Percentiles rank a stretch among this genome's conserved stretches.
These are phyloP conservation scores for Firmiana major DNA, from an alignment of 345 rosid genomes.

Conservation along the genomic window DNA sequence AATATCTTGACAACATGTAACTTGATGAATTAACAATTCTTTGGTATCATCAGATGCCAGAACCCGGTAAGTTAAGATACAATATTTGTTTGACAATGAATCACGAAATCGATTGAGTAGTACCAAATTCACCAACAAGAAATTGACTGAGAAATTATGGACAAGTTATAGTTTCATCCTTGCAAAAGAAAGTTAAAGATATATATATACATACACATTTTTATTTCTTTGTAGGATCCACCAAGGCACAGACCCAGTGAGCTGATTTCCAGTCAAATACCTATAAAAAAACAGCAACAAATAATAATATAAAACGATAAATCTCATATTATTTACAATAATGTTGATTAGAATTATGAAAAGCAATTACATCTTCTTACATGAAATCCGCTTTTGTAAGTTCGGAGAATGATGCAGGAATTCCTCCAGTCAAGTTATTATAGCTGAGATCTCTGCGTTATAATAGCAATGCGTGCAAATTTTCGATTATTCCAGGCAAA, in stretches of 20 bases:
- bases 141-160: not conserved
- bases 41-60: not conserved
- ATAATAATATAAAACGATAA: not conserved
- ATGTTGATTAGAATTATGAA: not conserved
- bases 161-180: not conserved
- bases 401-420: conserved; percentile 51
- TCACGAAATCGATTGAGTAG: not conserved
- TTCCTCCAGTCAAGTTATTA: conserved; percentile 62
- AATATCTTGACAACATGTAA: not conserved
- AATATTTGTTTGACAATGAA: not conserved
- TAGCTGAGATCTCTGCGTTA: conserved; percentile 77
- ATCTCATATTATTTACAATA: not conserved
- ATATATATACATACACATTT: conserved; percentile 44
- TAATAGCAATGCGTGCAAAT: not conserved
- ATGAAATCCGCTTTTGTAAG: conserved; percentile 59
- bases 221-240: conserved; percentile 56
- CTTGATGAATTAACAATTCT: not conserved
- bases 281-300: conserved; percentile 25
- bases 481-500: not conserved
- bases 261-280: conserved; percentile 71
- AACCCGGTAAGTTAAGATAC: not conserved
- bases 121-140: not conserved
- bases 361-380: conserved; percentile 38
- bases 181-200: not conserved
- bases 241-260: conserved; percentile 61